Evolutionary conservation across 768 basidiomycete genomes (phyloP).

Genomic region (Candolleomyces aberdarensis): DNA sequence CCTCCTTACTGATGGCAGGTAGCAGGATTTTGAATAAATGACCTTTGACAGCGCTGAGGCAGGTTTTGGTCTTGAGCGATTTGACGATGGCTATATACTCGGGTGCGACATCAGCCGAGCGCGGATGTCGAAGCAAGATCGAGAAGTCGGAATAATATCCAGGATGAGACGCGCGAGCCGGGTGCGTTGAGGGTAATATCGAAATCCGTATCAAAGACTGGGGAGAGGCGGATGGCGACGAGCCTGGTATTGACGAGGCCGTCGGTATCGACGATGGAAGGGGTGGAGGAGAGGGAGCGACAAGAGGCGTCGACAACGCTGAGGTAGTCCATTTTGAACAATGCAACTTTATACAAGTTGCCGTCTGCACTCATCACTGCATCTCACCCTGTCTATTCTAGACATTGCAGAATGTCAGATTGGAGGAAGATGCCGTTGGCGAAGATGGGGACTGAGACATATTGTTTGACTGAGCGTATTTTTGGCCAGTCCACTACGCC

Average conservation of each 20-base stretch:
- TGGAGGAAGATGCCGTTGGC: constrained; percentile 93
- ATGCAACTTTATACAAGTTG: constrained; percentile 86
- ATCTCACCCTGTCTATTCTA: constrained; percentile 83
- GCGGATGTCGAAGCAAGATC: constrained; percentile 47
- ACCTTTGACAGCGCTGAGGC: constrained; percentile 77
- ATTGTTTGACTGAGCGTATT: constrained; percentile 87
- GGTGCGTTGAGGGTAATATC: constrained; percentile 6
- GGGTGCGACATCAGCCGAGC: constrained; percentile 64
- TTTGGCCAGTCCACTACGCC: constrained; percentile 91
- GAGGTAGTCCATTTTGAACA: constrained; percentile 51
- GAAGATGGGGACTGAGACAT: constrained; percentile 89
- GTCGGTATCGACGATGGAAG: background rate
- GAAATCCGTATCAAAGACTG: constrained; percentile 7
- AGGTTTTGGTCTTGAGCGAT: constrained; percentile 65
- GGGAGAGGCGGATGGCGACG: background rate
- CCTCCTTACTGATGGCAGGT: constrained; percentile 63
- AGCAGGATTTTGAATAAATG: constrained; percentile 93
- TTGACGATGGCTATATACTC: constrained; percentile 86
- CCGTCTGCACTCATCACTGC: constrained; percentile 96
- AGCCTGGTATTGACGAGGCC: no score
- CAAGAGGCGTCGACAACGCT: background rate
- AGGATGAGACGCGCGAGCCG: constrained; percentile 11
- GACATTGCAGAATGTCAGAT: constrained; percentile 76
- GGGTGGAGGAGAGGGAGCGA: background rate
- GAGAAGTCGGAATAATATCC: constrained; percentile 24